Evolutionary conservation across 495 filamentous ascomycete species (phyloP).

Genomic region (Parmelia sp.): DNA sequence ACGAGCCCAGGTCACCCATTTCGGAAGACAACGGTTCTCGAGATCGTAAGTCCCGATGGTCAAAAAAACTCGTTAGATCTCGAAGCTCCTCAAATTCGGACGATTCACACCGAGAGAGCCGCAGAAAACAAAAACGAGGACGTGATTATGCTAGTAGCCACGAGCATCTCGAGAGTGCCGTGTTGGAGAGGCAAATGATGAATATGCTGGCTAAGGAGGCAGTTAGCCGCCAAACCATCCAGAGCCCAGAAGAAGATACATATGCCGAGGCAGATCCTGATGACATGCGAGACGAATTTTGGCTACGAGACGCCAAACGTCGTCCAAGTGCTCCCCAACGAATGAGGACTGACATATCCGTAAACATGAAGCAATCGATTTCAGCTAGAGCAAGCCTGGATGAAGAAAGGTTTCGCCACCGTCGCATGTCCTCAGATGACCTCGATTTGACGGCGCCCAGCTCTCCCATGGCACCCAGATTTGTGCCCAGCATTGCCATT

Average conservation of each 20-base stretch:
- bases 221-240: slow-evolving; percentile 31
- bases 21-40: slow-evolving; percentile 15
- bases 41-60: slow-evolving; percentile 24
- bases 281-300: not conserved
- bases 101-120: slow-evolving; percentile 17
- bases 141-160: slow-evolving; percentile 14
- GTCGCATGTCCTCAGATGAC: slow-evolving; percentile 42
- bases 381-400: slow-evolving; percentile 20
- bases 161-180: slow-evolving; percentile 40
- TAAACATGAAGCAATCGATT: not conserved
- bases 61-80: slow-evolving; percentile 22
- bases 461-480: slow-evolving; percentile 40
- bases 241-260: not conserved
- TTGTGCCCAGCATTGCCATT: slow-evolving; percentile 52
- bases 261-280: not conserved
- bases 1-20: slow-evolving; percentile 11
- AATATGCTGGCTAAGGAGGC: slow-evolving; percentile 54
- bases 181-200: slow-evolving; percentile 62
- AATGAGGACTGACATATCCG: slow-evolving; percentile 18
- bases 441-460: slow-evolving; percentile 43
- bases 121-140: slow-evolving; percentile 13
- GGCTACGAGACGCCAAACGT: not conserved
- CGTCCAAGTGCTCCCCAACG: slow-evolving; percentile 17
- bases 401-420: slow-evolving; percentile 26
- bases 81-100: slow-evolving; percentile 26